These are phyloP conservation scores for Capsicum baccatum DNA, from an alignment of 257 asterid genomes.

Conservation along the genomic window DNA sequence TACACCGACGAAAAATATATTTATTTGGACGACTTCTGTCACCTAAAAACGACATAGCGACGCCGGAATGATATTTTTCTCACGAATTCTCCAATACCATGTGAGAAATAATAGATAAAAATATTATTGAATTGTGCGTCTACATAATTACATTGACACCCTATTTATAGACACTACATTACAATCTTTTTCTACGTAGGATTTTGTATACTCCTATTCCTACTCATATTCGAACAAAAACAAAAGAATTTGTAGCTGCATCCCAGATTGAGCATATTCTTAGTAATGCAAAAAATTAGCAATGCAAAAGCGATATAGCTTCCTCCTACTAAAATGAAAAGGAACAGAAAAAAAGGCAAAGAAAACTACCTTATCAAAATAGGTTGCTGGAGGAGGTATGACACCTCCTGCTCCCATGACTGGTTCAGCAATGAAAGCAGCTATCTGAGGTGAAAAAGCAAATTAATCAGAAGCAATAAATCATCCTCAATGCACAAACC, in stretches of 20 bases:
- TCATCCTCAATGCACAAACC: neutral
- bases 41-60: too few relatives aligned
- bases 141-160: too few relatives aligned
- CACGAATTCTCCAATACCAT: too few relatives aligned
- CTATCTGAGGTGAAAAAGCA: slow-evolving; percentile 57
- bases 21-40: too few relatives aligned
- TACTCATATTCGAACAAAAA: neutral
- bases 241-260: neutral
- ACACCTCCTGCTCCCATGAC: slow-evolving; percentile 99
- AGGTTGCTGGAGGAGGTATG: slow-evolving; percentile 89
- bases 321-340: slow-evolving; percentile 21
- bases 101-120: too few relatives aligned
- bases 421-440: slow-evolving; percentile 97
- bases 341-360: neutral
- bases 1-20: too few relatives aligned
- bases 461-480: slow-evolving; percentile 27
- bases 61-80: too few relatives aligned
- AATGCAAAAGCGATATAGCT: neutral
- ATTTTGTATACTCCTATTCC: too few relatives aligned
- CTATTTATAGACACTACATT: too few relatives aligned
- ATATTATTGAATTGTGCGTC: too few relatives aligned
- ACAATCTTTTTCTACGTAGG: too few relatives aligned
- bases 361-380: slow-evolving; percentile 78
- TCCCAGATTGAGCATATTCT: slow-evolving; percentile 19
- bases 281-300: neutral